Conservation (phyloP, 108 stramenopile genomes). For the Discostella stelligeroides region DNA sequence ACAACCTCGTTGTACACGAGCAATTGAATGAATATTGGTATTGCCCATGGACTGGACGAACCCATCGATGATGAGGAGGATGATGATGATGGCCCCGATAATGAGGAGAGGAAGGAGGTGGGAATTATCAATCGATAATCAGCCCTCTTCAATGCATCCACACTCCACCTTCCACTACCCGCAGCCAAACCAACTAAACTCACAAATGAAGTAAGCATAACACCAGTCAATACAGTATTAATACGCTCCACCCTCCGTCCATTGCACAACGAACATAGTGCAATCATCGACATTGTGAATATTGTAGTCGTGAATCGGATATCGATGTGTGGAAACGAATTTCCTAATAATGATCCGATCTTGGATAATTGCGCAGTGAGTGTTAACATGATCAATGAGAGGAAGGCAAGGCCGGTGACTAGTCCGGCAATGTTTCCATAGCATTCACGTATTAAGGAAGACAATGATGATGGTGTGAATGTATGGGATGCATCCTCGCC, state of each 20-base stretch:
- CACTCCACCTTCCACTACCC: conserved; percentile 22
- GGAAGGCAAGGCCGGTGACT: conserved; percentile 16
- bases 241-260: conserved; percentile 18
- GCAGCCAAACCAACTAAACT: conserved; percentile 21
- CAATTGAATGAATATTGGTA: conserved; percentile 38
- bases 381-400: conserved; percentile 21
- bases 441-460: conserved; percentile 27
- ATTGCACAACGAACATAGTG: conserved; percentile 5
- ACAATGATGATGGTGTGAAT: conserved; percentile 14
- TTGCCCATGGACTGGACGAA: conserved; percentile 14
- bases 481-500: neutral
- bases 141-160: conserved; percentile 20
- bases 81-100: too few relatives aligned
- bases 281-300: conserved; percentile 14
- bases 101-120: too few relatives aligned
- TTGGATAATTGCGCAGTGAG: conserved; percentile 40
- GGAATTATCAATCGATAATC: conserved; percentile 25
- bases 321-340: neutral
- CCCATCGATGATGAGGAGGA: neutral
- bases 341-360: conserved; percentile 13
- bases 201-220: conserved; percentile 24
- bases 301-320: conserved; percentile 6
- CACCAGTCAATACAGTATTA: conserved; percentile 26
- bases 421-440: conserved; percentile 22
- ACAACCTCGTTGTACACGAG: conserved; percentile 37